Conservation (phyloP, 2,329 filamentous ascomycete species). For the Microsporum audouinii region DNA sequence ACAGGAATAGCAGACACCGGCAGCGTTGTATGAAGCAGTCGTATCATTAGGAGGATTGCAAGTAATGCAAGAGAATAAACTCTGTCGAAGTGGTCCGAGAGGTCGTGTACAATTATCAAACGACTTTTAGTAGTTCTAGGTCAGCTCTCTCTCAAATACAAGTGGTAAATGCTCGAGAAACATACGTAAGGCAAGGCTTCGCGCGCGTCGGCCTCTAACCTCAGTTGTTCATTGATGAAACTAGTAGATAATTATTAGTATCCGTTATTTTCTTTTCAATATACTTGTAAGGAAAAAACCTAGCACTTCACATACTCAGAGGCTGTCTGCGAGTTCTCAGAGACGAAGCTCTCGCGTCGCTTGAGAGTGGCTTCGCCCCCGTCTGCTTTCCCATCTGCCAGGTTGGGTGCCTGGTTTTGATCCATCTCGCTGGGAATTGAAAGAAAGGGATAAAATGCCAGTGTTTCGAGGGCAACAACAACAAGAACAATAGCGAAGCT, state of each 20-base stretch:
- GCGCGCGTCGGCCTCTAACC: constrained; percentile 85
- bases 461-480: too few relatives aligned
- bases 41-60: constrained; percentile 65
- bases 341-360: constrained; percentile 33
- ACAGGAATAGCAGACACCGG: constrained; percentile 91
- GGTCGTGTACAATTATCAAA: constrained; percentile 87
- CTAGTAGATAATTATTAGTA: constrained; percentile 33
- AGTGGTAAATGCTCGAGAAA: constrained; percentile 2
- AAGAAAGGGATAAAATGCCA: too few relatives aligned
- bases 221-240: constrained; percentile 79
- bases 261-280: not conserved
- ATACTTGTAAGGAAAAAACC: not conserved
- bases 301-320: constrained; percentile 44
- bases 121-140: constrained; percentile 45
- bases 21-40: constrained; percentile 52
- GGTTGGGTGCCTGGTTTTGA: not conserved
- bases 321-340: constrained; percentile 58
- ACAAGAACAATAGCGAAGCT: not conserved
- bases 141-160: constrained; percentile 12
- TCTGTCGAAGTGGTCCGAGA: constrained; percentile 79
- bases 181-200: constrained; percentile 83
- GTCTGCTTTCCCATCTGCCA: not conserved
- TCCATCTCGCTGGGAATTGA: not conserved
- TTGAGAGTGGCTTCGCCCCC: not conserved
- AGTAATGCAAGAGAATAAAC: constrained; percentile 82